Percentiles rank a stretch among this genome's conserved stretches.
Conservation (phyloP, 139 green algal species). For the Closterium sp. region DNA sequence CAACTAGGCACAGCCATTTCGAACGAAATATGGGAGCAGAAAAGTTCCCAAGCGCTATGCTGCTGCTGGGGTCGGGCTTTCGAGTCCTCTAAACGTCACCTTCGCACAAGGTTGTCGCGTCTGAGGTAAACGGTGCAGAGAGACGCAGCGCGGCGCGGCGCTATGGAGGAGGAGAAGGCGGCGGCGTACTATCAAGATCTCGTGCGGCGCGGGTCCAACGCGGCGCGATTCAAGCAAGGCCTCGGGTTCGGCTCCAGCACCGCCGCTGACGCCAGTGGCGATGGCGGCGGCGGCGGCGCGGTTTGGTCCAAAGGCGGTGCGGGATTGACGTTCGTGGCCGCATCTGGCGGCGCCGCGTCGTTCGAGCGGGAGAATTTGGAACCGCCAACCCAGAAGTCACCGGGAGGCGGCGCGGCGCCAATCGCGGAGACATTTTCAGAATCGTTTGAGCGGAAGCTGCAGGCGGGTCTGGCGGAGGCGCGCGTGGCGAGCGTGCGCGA, state of each 20-base stretch:
- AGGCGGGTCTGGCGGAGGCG: background rate
- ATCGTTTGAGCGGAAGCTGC: background rate
- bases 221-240: constrained; percentile 18
- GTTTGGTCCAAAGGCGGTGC: background rate
- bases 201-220: background rate
- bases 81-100: too few species aligned
- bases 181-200: constrained; percentile 16
- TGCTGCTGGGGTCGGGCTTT: too few species aligned
- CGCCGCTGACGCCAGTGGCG: background rate
- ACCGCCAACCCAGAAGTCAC: background rate
- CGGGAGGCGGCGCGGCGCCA: background rate
- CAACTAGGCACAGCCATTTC: too few species aligned
- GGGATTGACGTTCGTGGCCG: background rate
- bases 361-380: background rate
- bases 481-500: background rate
- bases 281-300: too few species aligned
- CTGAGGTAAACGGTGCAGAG: too few species aligned
- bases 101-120: too few species aligned
- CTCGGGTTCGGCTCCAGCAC: background rate
- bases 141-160: too few species aligned
- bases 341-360: background rate
- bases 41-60: too few species aligned
- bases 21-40: too few species aligned
- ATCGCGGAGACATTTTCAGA: background rate
- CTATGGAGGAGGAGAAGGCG: constrained; percentile 10